A percentile compares a stretch with the other conserved stretches of the same genome.
Evolutionary conservation across 306 rosid species (phyloP).

Genomic region (Bauhinia variegata): DNA sequence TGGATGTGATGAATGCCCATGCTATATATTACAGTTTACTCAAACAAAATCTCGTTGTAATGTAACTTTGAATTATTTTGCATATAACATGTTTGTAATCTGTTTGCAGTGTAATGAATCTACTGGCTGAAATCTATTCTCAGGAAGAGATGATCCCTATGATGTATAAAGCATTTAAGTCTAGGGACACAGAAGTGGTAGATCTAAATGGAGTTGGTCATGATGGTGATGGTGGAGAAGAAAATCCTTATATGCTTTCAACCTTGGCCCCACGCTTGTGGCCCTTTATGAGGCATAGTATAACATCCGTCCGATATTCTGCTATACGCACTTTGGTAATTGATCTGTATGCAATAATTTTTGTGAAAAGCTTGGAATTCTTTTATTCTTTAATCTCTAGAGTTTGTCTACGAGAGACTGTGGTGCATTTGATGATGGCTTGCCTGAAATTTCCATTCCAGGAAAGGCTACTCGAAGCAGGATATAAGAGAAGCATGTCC

Average conservation of each 20-base stretch:
- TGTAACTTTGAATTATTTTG: not conserved
- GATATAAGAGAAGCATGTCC: conserved; percentile 63
- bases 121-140: conserved; percentile 95
- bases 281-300: conserved; percentile 99
- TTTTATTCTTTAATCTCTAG: not conserved
- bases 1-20: conserved; percentile 9
- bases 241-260: conserved; percentile 78
- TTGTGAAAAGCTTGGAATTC: conserved; percentile 6
- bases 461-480: conserved; percentile 98
- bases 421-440: conserved; percentile 14
- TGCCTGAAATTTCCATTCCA: conserved; percentile 43
- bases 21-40: conserved; percentile 1
- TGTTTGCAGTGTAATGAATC: conserved; percentile 95
- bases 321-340: conserved; percentile 94
- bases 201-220: conserved; percentile 58
- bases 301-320: conserved; percentile 87
- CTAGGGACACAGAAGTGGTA: conserved; percentile 50
- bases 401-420: not conserved
- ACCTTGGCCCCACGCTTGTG: conserved; percentile 87
- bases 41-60: conserved; percentile 1
- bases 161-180: conserved; percentile 61
- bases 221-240: conserved; percentile 51
- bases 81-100: conserved; percentile 27
- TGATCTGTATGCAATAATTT: conserved; percentile 7
- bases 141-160: conserved; percentile 88